Evolutionary conservation across 805 yeast genomes (phyloP), one percentile per base, ranked within the genome.

Genomic region (Kuraishia ogatae): DNA sequence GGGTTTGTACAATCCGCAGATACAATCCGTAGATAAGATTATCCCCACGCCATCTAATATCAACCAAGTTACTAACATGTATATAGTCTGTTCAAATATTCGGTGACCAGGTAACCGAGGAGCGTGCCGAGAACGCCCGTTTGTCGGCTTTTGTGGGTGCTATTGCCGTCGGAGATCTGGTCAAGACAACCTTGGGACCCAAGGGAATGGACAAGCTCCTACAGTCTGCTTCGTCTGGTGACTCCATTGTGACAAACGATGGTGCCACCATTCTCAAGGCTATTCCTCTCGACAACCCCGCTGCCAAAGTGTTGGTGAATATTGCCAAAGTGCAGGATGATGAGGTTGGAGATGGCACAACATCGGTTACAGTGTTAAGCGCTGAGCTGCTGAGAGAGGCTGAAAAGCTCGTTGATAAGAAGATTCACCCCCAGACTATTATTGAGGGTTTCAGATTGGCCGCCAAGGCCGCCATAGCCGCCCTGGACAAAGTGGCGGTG

Each of bases 271-370:
- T 94, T 60, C 75, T 94, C 60, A 91, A 92, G 65, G 80, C 96
- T 1, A 93, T 94, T 63, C 97, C 98, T 17, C 82, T 94, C 61
- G 97, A 92, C 67, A 93, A 94, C 64, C 98, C 98, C 10, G 98
- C 98, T 17, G 99, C 99, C 23, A 89, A 89, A 64, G 93, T 93
- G 55, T 76, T 94, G 61, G 99, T 96, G 35, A 96, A 96, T 68
- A 87, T 94, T 55, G 87, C 97, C 52, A 86, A 94, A 69, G 93
- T 96, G 21, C 99, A 94, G 75, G 99, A 94, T 70, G 97, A 96
- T 58, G 97, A 93, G 71, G 97, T 93, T 61, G 98, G 98, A 58
- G 98, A 94, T 67, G 99, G 99, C 62, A 94, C 99, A 48, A 93
- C 99, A 0, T 87, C 97, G 24, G 99, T 96, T 35, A 91, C 97